phyloP scores from a whole-genome alignment of 441 rosid species.

The Sinapis alba region DNA sequence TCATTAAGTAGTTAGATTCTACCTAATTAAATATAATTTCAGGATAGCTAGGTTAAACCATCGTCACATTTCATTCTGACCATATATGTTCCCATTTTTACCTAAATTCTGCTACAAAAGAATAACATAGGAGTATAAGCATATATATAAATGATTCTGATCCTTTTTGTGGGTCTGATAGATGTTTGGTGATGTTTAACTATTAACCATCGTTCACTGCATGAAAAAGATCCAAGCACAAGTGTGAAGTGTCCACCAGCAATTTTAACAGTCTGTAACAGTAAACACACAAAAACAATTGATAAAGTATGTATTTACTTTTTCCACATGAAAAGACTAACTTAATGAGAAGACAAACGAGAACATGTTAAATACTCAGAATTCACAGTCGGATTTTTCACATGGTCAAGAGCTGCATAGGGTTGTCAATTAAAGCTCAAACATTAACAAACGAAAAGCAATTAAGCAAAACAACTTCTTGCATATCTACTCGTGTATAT shows the following conservation, averaged over 20 bases:
- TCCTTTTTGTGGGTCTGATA: not conserved
- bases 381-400: not conserved
- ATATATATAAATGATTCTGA: constrained; percentile 1
- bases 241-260: not conserved
- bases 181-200: constrained; percentile 3
- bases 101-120: constrained; percentile 10
- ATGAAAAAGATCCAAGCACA: not conserved
- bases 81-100: constrained; percentile 12
- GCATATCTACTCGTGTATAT: not conserved
- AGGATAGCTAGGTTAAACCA: constrained; percentile 12
- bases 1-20: constrained; percentile 29
- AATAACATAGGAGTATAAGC: constrained; percentile 1
- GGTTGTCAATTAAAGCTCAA: not conserved
- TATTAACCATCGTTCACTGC: not conserved
- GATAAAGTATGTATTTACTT: not conserved
- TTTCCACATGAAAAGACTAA: constrained; percentile 5
- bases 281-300: not conserved
- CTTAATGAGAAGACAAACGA: not conserved
- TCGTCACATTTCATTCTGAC: constrained; percentile 12
- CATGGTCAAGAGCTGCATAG: constrained; percentile 7
- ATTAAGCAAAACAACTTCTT: not conserved
- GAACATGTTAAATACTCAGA: not conserved
- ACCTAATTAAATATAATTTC: not conserved
- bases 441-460: not conserved
- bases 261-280: not conserved